Percentiles rank a stretch among this genome's conserved stretches.
Conservation (phyloP, 495 filamentous ascomycete genomes). For the Haplographium delicatum region DNA sequence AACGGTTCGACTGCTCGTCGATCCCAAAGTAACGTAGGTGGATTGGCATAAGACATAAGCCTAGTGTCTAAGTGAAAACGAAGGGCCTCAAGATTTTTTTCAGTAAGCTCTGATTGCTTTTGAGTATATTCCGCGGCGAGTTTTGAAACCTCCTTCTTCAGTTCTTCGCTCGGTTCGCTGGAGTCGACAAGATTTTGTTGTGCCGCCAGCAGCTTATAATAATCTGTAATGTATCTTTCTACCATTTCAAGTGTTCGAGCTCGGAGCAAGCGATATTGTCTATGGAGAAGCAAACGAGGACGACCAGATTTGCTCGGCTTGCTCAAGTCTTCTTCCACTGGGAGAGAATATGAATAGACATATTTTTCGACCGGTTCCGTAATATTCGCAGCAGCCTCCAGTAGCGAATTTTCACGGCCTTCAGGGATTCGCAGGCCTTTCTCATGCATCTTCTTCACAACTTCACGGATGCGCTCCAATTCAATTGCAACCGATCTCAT, state of each 20-base stretch:
- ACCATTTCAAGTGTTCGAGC: too few species aligned
- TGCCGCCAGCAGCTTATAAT: too few species aligned
- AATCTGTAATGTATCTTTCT: too few species aligned
- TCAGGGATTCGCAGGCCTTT: slow-evolving; percentile 5
- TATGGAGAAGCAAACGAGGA: too few species aligned
- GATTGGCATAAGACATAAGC: neutral
- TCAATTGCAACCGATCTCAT: slow-evolving; percentile 30
- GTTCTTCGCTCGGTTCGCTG: neutral
- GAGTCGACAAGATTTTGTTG: too few species aligned
- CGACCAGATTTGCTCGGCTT: too few species aligned
- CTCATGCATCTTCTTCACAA: slow-evolving; percentile 22
- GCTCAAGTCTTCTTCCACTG: too few species aligned
- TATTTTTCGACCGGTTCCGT: too few species aligned
- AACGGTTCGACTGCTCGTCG: slow-evolving; percentile 23
- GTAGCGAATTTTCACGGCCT: slow-evolving; percentile 19
- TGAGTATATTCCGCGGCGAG: neutral
- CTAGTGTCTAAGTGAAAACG: neutral
- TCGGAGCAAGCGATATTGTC: too few species aligned
- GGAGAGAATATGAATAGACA: too few species aligned
- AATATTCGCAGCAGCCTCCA: too few species aligned
- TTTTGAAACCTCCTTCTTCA: neutral
- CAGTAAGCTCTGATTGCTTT: neutral
- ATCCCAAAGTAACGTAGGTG: slow-evolving; percentile 21
- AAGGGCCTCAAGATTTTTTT: neutral
- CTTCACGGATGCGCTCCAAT: slow-evolving; percentile 21